Conservation (phyloP, 1,284 basidiomycete genomes). For the Boletellus sp. region DNA sequence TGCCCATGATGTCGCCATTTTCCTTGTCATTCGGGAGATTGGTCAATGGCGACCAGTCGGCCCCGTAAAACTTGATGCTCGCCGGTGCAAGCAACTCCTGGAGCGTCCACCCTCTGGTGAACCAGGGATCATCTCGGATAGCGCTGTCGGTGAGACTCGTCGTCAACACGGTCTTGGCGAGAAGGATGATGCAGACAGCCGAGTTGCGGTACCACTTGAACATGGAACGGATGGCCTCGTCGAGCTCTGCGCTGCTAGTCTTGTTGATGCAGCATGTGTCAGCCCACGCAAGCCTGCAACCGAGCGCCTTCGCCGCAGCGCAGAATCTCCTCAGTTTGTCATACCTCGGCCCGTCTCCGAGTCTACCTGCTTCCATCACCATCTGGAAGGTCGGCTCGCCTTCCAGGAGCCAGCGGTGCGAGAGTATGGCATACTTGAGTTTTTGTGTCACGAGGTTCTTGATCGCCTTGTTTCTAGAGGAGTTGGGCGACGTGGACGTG, state of each 20-base stretch:
- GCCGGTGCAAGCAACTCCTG: conserved; percentile 24
- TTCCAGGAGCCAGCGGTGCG: conserved; percentile 21
- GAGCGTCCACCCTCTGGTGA: background rate
- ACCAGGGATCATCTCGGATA: background rate
- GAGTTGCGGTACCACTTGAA: conserved; percentile 20
- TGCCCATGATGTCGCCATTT: conserved; percentile 4
- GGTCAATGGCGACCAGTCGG: conserved; percentile 10
- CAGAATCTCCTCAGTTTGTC: conserved; percentile 20
- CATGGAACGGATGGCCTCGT: conserved; percentile 23
- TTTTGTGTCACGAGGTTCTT: conserved; percentile 4
- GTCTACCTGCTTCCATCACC: conserved; percentile 6
- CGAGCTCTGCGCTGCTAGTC: conserved; percentile 19
- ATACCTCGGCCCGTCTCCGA: conserved; percentile 4
- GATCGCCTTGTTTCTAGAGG: conserved; percentile 4
- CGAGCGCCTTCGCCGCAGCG: conserved; percentile 6
- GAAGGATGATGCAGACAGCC: conserved; percentile 15
- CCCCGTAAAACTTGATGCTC: conserved; percentile 18
- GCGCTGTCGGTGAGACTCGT: too few relatives aligned
- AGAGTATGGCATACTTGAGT: conserved; percentile 20
- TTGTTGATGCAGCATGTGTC: conserved; percentile 25
- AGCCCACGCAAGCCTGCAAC: conserved; percentile 20
- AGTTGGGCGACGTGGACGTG: conserved; percentile 1
- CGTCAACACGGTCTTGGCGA: conserved; percentile 6
- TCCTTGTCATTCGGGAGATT: conserved; percentile 17
- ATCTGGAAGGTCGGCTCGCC: conserved; percentile 18